These are phyloP conservation scores for Fusarium robinianum DNA, from an alignment of 2,329 filamentous ascomycete genomes.

Conservation along the genomic window DNA sequence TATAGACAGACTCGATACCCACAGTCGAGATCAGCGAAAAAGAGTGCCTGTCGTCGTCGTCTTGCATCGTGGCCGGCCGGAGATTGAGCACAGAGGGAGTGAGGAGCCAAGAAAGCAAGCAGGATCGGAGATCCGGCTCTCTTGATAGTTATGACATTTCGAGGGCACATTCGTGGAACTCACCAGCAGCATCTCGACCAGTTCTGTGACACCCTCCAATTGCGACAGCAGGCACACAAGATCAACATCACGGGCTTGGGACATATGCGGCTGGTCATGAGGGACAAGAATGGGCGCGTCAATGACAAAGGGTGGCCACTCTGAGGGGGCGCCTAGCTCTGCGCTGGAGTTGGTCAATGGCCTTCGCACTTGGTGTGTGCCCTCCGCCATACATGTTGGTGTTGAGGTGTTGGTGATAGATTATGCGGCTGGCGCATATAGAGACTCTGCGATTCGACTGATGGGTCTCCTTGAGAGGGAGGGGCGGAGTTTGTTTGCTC, in stretches of 20 bases:
- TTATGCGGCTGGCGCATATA: constrained; percentile 24
- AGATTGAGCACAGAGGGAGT: not conserved
- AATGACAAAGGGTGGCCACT: constrained; percentile 17
- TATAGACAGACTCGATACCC: constrained; percentile 31
- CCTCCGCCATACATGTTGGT: constrained; percentile 20
- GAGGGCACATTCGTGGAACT: constrained; percentile 9
- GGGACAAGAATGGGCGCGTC: constrained; percentile 18
- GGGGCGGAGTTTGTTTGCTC: constrained; percentile 24
- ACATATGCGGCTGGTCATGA: constrained; percentile 24
- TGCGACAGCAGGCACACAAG: constrained; percentile 14
- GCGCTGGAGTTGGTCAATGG: constrained; percentile 7
- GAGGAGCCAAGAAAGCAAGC: constrained; percentile 1
- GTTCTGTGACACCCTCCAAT: constrained; percentile 28
- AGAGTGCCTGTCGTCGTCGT: constrained; percentile 34
- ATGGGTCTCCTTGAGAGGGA: constrained; percentile 18
- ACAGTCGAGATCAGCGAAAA: constrained; percentile 40
- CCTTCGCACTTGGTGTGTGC: constrained; percentile 13
- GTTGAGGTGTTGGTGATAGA: constrained; percentile 31
- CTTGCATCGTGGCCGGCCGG: constrained; percentile 28
- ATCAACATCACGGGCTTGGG: constrained; percentile 2
- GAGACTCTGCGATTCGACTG: constrained; percentile 26
- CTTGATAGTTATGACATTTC: constrained; percentile 26
- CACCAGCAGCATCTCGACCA: constrained; percentile 17
- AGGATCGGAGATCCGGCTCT: constrained; percentile 12
- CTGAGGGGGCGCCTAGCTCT: constrained; percentile 10